A percentile compares a stretch with the other conserved stretches of the same genome.
These are phyloP conservation scores for Porcisia deanei DNA, from an alignment of 208 protist genomes.

Conservation along the genomic window DNA sequence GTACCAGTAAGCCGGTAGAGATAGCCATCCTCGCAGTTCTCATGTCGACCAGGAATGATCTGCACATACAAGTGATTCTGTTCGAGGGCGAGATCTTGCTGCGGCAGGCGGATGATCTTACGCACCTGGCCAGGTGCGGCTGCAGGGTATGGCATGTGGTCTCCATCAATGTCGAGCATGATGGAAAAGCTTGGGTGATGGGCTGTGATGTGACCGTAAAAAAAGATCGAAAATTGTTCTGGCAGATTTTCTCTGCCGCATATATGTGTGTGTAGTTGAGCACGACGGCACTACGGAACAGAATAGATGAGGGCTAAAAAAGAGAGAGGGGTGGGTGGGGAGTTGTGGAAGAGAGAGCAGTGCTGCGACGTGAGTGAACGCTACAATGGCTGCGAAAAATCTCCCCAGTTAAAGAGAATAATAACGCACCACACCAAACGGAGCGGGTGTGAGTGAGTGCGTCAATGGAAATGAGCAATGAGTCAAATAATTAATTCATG, in stretches of 20 bases:
- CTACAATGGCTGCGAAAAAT: too few relatives aligned
- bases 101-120: constrained; percentile 74
- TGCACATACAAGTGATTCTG: constrained; percentile 56
- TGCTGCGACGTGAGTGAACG: too few relatives aligned
- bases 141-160: constrained; percentile 65
- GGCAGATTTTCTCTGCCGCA: too few relatives aligned
- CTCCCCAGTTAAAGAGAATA: too few relatives aligned
- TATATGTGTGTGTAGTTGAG: not conserved
- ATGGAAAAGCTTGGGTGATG: constrained; percentile 7
- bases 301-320: too few relatives aligned
- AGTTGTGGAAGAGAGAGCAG: too few relatives aligned
- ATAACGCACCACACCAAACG: too few relatives aligned
- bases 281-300: not conserved
- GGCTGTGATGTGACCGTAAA: not conserved
- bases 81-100: constrained; percentile 30
- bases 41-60: constrained; percentile 64
- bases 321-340: too few relatives aligned
- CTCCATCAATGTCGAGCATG: constrained; percentile 54
- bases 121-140: constrained; percentile 61
- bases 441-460: too few relatives aligned
- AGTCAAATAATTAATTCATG: too few relatives aligned
- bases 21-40: constrained; percentile 52
- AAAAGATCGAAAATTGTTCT: not conserved
- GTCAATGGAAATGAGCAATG: too few relatives aligned
- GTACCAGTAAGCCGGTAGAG: constrained; percentile 46